Base-by-base conservation (phyloP, 371 early-diverging fungal genomes). In the Apophysomyces trapeziformis region DNA sequence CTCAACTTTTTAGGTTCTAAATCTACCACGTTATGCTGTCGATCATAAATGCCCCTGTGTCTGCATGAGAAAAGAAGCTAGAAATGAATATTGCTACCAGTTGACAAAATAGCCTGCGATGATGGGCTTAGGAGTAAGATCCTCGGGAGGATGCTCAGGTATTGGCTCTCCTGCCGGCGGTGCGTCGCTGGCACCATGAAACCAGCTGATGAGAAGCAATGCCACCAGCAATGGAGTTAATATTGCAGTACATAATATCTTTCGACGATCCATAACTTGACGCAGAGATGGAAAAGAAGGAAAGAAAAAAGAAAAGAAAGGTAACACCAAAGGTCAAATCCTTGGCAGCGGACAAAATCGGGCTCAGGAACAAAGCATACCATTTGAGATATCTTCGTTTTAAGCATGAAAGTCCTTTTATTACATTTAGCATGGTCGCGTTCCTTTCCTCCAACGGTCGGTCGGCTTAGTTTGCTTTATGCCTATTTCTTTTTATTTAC, bases 11-110 rank as follows among this genome's bases (percentile, higher is more conserved):
- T 77, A 36, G 79, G 84, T 21, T 84, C 82, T 13, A 93, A 66
- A 65, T 90, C 86, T 21, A 79, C 65, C 11, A 89, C 88, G 63
- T 79, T 76, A 65, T 84, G 87, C 45, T 80, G 74, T 66, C 92
- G 82, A 66, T 83, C 89, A 69, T 93, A 93, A 37, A 92, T 90
- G 7, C 85, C 85, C 93, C 93, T 77, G 56, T 35, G n/a, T 39
- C 38, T 9, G 26, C 41, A 62, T 59, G 36, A n/a, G 41, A 41
- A 41, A 8, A 41, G 5, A 41, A 41, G 41, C 41, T 13, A 41
- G 1, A 13, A 41, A 65, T 36, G 54, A 8, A 13, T 7, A 6
- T 6, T n/a, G 12, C n/a, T 64, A 77, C 78, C 78, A 75, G 38
- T 73, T 74, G 18, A 69, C 65, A 68, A 71, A 79, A 45, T 79